These are phyloP conservation scores for Senna tora DNA, from an alignment of 306 rosid genomes.

Conservation along the genomic window DNA sequence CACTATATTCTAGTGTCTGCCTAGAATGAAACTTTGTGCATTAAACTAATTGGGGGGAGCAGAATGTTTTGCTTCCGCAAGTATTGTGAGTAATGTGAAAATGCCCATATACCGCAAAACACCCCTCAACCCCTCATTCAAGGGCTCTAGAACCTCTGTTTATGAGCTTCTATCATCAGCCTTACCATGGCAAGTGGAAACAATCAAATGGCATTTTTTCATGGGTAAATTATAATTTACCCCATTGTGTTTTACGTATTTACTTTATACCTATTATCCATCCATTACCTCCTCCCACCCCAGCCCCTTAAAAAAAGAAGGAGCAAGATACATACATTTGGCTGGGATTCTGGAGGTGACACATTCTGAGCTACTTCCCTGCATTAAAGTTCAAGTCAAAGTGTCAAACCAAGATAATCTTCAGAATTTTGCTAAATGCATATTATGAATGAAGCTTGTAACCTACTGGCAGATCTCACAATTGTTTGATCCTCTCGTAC, in stretches of 20 bases:
- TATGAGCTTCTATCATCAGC: not conserved
- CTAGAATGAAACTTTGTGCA: not conserved
- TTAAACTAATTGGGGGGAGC: not conserved
- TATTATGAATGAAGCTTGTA: not conserved
- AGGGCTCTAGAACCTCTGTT: not conserved
- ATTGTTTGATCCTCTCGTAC: constrained; percentile 9
- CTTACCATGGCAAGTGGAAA: not conserved
- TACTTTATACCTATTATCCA: not conserved
- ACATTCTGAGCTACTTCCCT: constrained; percentile 17
- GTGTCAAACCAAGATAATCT: not conserved
- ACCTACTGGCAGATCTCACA: constrained; percentile 27
- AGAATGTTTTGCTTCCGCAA: not conserved
- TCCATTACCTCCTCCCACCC: not conserved
- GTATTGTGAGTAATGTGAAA: not conserved
- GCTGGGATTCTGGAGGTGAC: constrained; percentile 21
- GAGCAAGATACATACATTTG: constrained; percentile 11
- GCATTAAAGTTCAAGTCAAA: constrained; percentile 6
- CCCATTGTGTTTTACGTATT: not conserved
- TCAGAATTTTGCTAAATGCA: not conserved
- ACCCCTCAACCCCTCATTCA: not conserved
- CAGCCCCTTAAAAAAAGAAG: too few species aligned
- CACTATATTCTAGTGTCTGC: not conserved
- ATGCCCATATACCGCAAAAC: not conserved
- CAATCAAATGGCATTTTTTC: not conserved
- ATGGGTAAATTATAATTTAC: not conserved